Conservation (phyloP, 495 filamentous ascomycete genomes). For the Talaromyces proteolyticus region DNA sequence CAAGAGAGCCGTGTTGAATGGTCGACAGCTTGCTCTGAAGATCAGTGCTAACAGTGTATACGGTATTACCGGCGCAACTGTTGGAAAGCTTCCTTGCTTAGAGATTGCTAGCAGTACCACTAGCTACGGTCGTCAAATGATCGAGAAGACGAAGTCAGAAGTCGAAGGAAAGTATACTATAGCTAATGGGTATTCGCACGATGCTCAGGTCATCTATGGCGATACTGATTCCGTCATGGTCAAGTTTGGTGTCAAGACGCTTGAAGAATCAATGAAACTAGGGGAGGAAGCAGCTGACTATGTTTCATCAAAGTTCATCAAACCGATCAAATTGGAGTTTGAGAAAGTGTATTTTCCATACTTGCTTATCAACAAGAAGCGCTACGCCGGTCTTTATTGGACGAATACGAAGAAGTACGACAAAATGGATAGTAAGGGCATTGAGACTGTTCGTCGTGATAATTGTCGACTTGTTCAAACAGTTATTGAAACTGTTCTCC, state of each 20-base stretch:
- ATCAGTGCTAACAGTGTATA: constrained; percentile 98
- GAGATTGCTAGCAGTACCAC: constrained; percentile 95
- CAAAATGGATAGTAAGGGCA: constrained; percentile 99
- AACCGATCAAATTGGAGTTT: constrained; percentile 97
- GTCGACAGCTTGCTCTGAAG: constrained; percentile 93
- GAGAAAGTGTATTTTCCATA: constrained; percentile 99
- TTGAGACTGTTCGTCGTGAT: constrained; percentile 94
- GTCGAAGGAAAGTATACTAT: constrained; percentile 86
- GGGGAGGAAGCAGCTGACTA: constrained; percentile 82
- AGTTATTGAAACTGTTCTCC: constrained; percentile 93
- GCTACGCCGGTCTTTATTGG: constrained; percentile 96
- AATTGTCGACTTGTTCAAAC: constrained; percentile 94
- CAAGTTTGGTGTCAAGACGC: constrained; percentile 85
- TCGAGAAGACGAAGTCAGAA: constrained; percentile 91
- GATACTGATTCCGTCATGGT: constrained; percentile 99
- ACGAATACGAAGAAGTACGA: constrained; percentile 91
- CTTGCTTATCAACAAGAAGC: constrained; percentile 99
- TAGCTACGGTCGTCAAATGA: constrained; percentile 95
- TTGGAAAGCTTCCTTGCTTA: constrained; percentile 92
- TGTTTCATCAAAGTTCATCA: constrained; percentile 87
- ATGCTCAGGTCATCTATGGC: constrained; percentile 96
- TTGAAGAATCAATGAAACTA: constrained; percentile 86
- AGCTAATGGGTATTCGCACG: constrained; percentile 87
- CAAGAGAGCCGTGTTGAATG: constrained; percentile 96
- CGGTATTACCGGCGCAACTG: constrained; percentile 91